phyloP scores from a whole-genome alignment of 805 yeast genomes.

The Metschnikowia continentalis region DNA sequence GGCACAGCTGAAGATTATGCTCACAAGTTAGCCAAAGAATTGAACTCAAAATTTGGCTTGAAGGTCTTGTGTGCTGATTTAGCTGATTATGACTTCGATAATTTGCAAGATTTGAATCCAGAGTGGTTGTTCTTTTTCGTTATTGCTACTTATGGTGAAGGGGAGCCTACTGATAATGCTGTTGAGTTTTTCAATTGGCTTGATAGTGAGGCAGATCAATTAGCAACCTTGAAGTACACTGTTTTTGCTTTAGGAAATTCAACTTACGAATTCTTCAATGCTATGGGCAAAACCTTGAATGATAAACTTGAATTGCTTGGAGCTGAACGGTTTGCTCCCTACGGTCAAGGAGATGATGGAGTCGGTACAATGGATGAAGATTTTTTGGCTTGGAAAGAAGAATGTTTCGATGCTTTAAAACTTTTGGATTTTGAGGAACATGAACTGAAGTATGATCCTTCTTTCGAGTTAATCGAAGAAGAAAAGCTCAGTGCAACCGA shows the following conservation, averaged over 20 bases:
- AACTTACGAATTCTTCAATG: slow-evolving; percentile 89
- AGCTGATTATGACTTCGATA: slow-evolving; percentile 83
- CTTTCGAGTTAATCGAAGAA: slow-evolving; percentile 43
- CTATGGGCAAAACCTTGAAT: slow-evolving; percentile 63
- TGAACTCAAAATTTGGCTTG: slow-evolving; percentile 74
- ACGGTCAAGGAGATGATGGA: slow-evolving; percentile 95
- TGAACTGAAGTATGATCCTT: slow-evolving; percentile 75
- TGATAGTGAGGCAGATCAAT: slow-evolving; percentile 47
- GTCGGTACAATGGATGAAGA: slow-evolving; percentile 94
- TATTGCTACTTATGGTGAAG: slow-evolving; percentile 95
- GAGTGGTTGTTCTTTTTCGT: slow-evolving; percentile 58
- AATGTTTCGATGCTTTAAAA: slow-evolving; percentile 61
- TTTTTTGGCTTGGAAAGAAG: slow-evolving; percentile 88
- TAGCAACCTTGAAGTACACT: slow-evolving; percentile 60
- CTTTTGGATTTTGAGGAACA: slow-evolving; percentile 70
- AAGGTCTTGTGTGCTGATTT: slow-evolving; percentile 82
- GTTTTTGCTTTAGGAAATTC: slow-evolving; percentile 93
- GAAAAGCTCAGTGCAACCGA: slow-evolving; percentile 24
- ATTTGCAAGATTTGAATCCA: slow-evolving; percentile 58
- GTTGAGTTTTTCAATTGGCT: slow-evolving; percentile 68
- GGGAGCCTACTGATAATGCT: slow-evolving; percentile 98
- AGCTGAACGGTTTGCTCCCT: slow-evolving; percentile 67
- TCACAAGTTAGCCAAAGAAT: slow-evolving; percentile 82
- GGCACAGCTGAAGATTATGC: slow-evolving; percentile 99
- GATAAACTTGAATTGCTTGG: slow-evolving; percentile 56